Conservation (phyloP, 345 rosid species). For the Eucalyptus lansdowneana region DNA sequence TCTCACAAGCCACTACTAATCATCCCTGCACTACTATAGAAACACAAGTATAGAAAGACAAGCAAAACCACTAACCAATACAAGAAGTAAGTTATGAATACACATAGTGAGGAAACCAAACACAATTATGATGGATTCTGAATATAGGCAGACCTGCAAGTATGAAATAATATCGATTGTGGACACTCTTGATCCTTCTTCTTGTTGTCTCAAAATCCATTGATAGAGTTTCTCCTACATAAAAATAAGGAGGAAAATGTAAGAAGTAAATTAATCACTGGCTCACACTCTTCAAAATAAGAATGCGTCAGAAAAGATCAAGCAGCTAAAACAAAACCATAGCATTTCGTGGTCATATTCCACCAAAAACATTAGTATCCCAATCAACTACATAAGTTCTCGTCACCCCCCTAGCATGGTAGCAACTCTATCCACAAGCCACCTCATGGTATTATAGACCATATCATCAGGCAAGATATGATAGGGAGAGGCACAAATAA, state of each 20-base stretch:
- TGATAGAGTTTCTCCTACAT: slow-evolving; percentile 70
- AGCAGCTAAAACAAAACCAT: background rate
- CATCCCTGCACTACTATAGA: background rate
- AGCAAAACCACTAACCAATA: background rate
- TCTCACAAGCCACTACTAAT: background rate
- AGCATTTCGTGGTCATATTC: background rate
- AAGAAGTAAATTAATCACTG: background rate
- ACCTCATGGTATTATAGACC: background rate
- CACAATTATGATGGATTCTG: background rate
- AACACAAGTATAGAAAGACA: background rate
- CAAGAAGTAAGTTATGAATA: background rate
- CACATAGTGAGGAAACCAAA: background rate
- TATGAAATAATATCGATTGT: slow-evolving; percentile 48
- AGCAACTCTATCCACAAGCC: background rate
- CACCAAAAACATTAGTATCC: background rate
- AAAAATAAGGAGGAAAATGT: background rate
- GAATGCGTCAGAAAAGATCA: background rate
- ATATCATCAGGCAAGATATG: background rate
- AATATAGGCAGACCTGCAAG: slow-evolving; percentile 39
- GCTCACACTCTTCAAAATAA: background rate
- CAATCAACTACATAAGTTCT: background rate
- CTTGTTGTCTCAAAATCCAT: slow-evolving; percentile 70
- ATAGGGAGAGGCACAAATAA: background rate
- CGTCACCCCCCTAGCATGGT: background rate
- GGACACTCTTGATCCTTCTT: slow-evolving; percentile 54